phyloP scores from a whole-genome alignment of 805 yeast species.

The Starmerella tilneyi region DNA sequence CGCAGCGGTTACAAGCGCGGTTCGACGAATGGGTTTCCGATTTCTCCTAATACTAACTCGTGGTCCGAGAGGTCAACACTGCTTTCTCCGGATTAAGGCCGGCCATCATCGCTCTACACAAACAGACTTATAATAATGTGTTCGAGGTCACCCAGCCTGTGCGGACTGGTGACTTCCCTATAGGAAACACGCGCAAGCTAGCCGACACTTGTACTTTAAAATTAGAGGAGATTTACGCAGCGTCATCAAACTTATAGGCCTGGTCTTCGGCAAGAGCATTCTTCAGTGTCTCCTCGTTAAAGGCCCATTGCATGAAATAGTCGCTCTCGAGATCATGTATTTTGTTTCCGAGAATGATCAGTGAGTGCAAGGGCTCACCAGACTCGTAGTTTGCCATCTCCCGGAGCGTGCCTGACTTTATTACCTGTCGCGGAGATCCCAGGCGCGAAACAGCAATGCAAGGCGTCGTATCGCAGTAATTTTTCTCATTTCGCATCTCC shows the following conservation, averaged over 20 bases:
- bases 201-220: too few species aligned
- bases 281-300: constrained; percentile 44
- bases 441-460: constrained; percentile 87
- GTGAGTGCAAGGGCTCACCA: constrained; percentile 90
- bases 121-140: too few species aligned
- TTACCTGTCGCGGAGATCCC: constrained; percentile 73
- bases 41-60: neutral
- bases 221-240: neutral
- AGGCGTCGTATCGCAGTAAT: constrained; percentile 79
- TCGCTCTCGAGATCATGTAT: constrained; percentile 90
- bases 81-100: too few species aligned
- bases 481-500: constrained; percentile 60
- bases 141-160: too few species aligned
- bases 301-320: constrained; percentile 66
- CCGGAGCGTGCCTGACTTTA: constrained; percentile 73
- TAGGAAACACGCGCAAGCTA: too few species aligned
- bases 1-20: constrained; percentile 9
- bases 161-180: too few species aligned
- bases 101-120: too few species aligned
- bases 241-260: constrained; percentile 8
- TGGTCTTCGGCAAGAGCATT: constrained; percentile 37
- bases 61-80: too few species aligned
- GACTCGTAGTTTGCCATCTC: constrained; percentile 75
- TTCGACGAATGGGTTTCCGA: constrained; percentile 19
- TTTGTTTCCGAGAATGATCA: constrained; percentile 80